Conservation (phyloP, 1,139 yeast species). For the Taiozyma onychis region DNA sequence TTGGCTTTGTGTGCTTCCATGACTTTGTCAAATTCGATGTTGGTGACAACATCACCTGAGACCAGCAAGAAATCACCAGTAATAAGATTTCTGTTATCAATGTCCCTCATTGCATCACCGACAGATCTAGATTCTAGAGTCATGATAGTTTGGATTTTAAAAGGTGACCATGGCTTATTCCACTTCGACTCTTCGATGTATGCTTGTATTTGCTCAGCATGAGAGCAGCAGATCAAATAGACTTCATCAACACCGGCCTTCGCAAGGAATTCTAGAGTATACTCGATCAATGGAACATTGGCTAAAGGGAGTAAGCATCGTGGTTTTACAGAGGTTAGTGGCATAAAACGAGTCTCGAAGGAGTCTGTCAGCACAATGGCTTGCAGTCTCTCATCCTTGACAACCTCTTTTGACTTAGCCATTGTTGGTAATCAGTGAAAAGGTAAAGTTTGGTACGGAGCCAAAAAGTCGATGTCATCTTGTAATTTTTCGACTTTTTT, state of each 20-base stretch:
- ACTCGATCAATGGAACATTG: slow-evolving; percentile 88
- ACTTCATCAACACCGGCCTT: slow-evolving; percentile 89
- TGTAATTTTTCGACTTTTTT: not conserved
- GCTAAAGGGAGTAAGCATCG: slow-evolving; percentile 89
- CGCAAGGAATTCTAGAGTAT: slow-evolving; percentile 90
- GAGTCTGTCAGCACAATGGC: slow-evolving; percentile 95
- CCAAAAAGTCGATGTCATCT: slow-evolving; percentile 1
- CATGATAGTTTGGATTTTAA: slow-evolving; percentile 68
- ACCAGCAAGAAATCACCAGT: slow-evolving; percentile 85
- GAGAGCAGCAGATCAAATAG: slow-evolving; percentile 81
- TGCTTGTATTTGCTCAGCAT: slow-evolving; percentile 80
- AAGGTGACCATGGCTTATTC: slow-evolving; percentile 70
- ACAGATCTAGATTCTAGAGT: slow-evolving; percentile 88
- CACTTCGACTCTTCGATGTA: slow-evolving; percentile 84
- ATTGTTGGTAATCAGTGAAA: slow-evolving; percentile 29
- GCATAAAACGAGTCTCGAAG: slow-evolving; percentile 87
- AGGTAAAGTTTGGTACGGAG: not conserved
- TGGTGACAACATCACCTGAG: slow-evolving; percentile 92
- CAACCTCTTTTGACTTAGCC: slow-evolving; percentile 50
- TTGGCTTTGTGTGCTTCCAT: slow-evolving; percentile 69
- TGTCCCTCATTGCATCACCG: slow-evolving; percentile 96
- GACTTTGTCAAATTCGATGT: slow-evolving; percentile 72
- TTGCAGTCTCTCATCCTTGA: slow-evolving; percentile 73
- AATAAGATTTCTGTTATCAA: slow-evolving; percentile 85
- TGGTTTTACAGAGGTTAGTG: slow-evolving; percentile 78